These are phyloP conservation scores for Hypocreales sp. DNA, from an alignment of 2,329 filamentous ascomycete genomes.

Conservation along the genomic window DNA sequence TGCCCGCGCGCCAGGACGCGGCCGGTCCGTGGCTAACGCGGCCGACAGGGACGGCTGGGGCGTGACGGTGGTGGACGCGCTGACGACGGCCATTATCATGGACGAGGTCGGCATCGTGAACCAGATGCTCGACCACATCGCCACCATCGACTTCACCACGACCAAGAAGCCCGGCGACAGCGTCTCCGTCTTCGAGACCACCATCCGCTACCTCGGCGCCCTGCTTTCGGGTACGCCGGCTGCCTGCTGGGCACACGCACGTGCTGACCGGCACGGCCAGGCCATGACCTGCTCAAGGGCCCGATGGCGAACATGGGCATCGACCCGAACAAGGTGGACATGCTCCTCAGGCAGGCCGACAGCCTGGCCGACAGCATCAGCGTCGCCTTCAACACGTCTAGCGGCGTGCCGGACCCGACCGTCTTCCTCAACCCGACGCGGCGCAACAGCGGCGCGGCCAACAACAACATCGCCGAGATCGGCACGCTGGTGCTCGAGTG, in stretches of 20 bases:
- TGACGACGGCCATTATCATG: slow-evolving; percentile 72
- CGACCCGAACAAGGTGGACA: slow-evolving; percentile 30
- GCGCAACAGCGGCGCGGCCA: slow-evolving; percentile 29
- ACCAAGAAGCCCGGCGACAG: slow-evolving; percentile 27
- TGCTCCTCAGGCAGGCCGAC: slow-evolving; percentile 50
- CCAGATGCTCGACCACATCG: slow-evolving; percentile 55
- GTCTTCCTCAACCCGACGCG: slow-evolving; percentile 41
- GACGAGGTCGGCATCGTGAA: slow-evolving; percentile 49
- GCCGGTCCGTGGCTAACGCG: no score
- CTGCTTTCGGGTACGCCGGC: slow-evolving; percentile 47
- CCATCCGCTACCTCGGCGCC: slow-evolving; percentile 74
- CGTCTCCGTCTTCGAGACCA: slow-evolving; percentile 79
- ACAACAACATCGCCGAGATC: slow-evolving; percentile 60
- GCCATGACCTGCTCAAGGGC: slow-evolving; percentile 57
- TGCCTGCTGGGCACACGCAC: background rate
- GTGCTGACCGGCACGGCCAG: slow-evolving; percentile 15
- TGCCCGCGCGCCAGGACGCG: no score
- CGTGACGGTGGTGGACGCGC: slow-evolving; percentile 64
- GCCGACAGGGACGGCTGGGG: slow-evolving; percentile 68
- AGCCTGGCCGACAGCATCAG: slow-evolving; percentile 58
- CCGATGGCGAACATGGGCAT: slow-evolving; percentile 37
- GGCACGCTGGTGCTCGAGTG: slow-evolving; percentile 75
- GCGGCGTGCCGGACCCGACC: slow-evolving; percentile 58
- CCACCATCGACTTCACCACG: slow-evolving; percentile 52
- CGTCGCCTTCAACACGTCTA: slow-evolving; percentile 63